Percentiles rank a stretch among this genome's conserved stretches.
Conservation (phyloP, 768 basidiomycete species). For the Termitomyces sp. region DNA sequence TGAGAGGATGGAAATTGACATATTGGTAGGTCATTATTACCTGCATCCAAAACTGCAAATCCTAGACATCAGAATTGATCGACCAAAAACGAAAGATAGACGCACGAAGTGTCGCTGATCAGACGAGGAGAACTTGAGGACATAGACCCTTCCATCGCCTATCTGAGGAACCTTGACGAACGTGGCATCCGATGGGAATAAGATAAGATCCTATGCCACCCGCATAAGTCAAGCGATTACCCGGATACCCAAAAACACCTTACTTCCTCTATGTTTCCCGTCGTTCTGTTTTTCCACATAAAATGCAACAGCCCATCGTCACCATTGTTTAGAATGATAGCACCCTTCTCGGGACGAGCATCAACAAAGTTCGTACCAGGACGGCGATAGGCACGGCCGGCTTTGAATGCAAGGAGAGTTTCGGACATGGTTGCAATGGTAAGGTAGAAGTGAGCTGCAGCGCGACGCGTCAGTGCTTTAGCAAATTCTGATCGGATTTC, state of each 20-base stretch:
- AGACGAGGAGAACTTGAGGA: conserved; percentile 90
- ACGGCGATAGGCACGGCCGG: conserved; percentile 73
- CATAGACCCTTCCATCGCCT: conserved; percentile 66
- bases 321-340: conserved; percentile 61
- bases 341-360: conserved; percentile 67
- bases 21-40: conserved; percentile 29
- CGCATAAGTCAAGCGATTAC: conserved; percentile 1
- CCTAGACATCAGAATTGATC: background rate
- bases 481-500: conserved; percentile 28
- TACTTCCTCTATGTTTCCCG: conserved; percentile 62
- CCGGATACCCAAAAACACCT: conserved; percentile 10
- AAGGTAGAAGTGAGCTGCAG: conserved; percentile 2
- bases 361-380: conserved; percentile 68
- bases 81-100: conserved; percentile 1
- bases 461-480: conserved; percentile 45
- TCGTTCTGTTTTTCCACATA: conserved; percentile 72
- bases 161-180: conserved; percentile 75
- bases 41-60: conserved; percentile 82
- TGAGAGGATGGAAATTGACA: background rate
- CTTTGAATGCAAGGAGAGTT: conserved; percentile 56
- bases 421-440: conserved; percentile 21
- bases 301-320: conserved; percentile 81
- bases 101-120: conserved; percentile 89
- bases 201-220: conserved; percentile 67
- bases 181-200: conserved; percentile 83